Base-by-base conservation (phyloP, 306 rosid genomes). In the Sicyos baderoa region DNA sequence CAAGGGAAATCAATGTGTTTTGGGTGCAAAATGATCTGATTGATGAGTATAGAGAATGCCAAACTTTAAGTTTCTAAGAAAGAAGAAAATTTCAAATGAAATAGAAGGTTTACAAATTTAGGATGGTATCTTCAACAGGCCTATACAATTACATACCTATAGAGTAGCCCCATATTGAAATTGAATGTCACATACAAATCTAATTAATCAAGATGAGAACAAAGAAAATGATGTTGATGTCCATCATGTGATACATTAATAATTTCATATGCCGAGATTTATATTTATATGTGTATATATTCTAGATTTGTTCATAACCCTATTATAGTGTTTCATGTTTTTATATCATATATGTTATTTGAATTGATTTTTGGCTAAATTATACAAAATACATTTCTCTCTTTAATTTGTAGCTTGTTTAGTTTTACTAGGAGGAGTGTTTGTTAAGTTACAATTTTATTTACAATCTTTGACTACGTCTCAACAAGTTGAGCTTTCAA, bases 91-190 rank as follows among this genome's bases (percentile, higher is more conserved):
- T 49, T 61, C 18, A 35, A 60, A 61, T 35, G 49, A 35, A 61
- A 61, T n/a, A 8, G 4, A 35, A 61, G 68, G 27, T 37, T n/a
- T 23, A 61, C 68, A 61, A 61, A 35, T 37, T 61, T 61, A 61
- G 50, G 21, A 29, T 16, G 29, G 17, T 32, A 32, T 29, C 22
- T 59, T 16, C 50, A 49, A 61, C 68, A 22, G 68, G 16, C 68
- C 68, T 61, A 61, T 18, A 61, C 23, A 59, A n/a, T 61, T 35
- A 5, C 27, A 61, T 37, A 7, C 47, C 0, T 40, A 17, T 61
- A 61, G 49, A 37, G 67, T 61, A 37, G 68, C 50, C 68, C 68
- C 7, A 59, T 27, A 59, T 59, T 29, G 13, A 59, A 2, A 59
- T 58, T 40, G 45, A 40, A 40, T 40, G 19, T 27, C 44, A 27